A percentile compares a stretch with the other conserved stretches of the same genome.
phyloP scores from a whole-genome alignment of 23 red algal species.

The Gracilariopsis chorda region DNA sequence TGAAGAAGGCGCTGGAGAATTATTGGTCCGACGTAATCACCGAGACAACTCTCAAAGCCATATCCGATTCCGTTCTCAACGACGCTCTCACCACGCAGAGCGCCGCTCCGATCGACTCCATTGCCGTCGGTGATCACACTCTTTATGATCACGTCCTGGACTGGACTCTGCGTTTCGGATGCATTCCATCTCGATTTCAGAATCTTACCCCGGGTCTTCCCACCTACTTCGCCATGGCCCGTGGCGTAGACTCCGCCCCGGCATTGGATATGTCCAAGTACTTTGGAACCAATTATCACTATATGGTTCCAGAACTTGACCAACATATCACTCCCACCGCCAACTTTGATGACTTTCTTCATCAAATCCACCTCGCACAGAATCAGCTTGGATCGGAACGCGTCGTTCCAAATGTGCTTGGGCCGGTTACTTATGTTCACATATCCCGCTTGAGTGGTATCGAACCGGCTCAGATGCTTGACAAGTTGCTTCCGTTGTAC shows the following conservation, averaged over 20 bases:
- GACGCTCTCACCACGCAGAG: slow-evolving; percentile 17
- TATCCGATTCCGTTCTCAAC: slow-evolving; percentile 12
- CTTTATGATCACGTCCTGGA: slow-evolving; percentile 85
- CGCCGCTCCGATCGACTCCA: slow-evolving; percentile 49
- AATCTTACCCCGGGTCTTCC: slow-evolving; percentile 16
- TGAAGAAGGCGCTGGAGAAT: slow-evolving; percentile 87
- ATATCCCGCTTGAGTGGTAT: slow-evolving; percentile 28
- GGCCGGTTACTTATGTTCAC: slow-evolving; percentile 81
- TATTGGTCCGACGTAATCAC: slow-evolving; percentile 68
- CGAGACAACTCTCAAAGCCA: slow-evolving; percentile 34
- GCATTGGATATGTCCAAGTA: slow-evolving; percentile 90
- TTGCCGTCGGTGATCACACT: slow-evolving; percentile 76
- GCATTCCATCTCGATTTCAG: slow-evolving; percentile 57
- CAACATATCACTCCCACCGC: not conserved
- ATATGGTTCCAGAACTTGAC: slow-evolving; percentile 82
- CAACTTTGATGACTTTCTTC: slow-evolving; percentile 36
- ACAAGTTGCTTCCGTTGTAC: slow-evolving; percentile 65
- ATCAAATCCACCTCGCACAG: slow-evolving; percentile 34
- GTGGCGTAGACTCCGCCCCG: slow-evolving; percentile 54
- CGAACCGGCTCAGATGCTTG: slow-evolving; percentile 38
- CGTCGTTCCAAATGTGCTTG: slow-evolving; percentile 73
- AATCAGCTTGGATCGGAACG: slow-evolving; percentile 22
- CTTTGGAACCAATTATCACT: slow-evolving; percentile 94
- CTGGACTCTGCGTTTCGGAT: slow-evolving; percentile 55
- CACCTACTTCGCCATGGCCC: slow-evolving; percentile 83